Conservation (phyloP, 352 stramenopile species). For the Globisporangium emineosum region DNA sequence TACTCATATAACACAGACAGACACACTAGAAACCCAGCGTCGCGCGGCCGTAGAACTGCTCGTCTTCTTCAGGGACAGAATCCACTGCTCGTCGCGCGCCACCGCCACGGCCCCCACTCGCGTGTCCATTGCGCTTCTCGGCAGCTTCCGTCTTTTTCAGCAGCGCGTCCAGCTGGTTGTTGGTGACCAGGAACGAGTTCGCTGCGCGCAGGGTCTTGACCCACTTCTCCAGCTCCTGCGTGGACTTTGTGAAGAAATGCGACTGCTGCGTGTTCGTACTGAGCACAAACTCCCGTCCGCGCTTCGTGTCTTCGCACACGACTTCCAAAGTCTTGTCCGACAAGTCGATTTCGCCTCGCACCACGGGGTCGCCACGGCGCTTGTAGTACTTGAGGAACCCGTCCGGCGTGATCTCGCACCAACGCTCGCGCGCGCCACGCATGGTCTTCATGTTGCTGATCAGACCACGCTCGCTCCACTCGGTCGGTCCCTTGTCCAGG, state of each 20-base stretch:
- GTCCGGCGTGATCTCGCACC: slow-evolving; percentile 75
- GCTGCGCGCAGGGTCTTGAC: slow-evolving; percentile 74
- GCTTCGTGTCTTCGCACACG: slow-evolving; percentile 69
- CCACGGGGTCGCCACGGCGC: slow-evolving; percentile 75
- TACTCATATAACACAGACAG: slow-evolving; percentile 1
- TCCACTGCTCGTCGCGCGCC: slow-evolving; percentile 25
- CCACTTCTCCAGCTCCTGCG: slow-evolving; percentile 72
- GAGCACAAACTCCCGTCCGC: slow-evolving; percentile 77
- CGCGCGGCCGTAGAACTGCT: slow-evolving; percentile 80
- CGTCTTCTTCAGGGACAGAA: slow-evolving; percentile 53
- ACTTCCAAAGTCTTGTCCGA: slow-evolving; percentile 78
- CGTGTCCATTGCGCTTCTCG: slow-evolving; percentile 16
- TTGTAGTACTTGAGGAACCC: slow-evolving; percentile 87
- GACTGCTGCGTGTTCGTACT: slow-evolving; percentile 83
- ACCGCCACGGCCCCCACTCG: slow-evolving; percentile 6
- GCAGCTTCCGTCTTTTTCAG: slow-evolving; percentile 28
- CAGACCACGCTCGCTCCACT: slow-evolving; percentile 74
- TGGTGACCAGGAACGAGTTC: slow-evolving; percentile 58
- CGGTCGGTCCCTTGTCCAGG: slow-evolving; percentile 84
- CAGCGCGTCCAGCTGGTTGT: slow-evolving; percentile 32
- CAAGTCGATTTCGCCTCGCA: slow-evolving; percentile 80
- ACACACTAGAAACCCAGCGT: slow-evolving; percentile 71
- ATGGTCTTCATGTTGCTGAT: slow-evolving; percentile 87
- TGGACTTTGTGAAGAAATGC: slow-evolving; percentile 80
- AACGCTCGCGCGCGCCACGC: slow-evolving; percentile 78